Percentiles rank a stretch among this genome's conserved stretches.
These are phyloP conservation scores for Populus hybrid DNA, from an alignment of 441 rosid genomes.

Conservation along the genomic window DNA sequence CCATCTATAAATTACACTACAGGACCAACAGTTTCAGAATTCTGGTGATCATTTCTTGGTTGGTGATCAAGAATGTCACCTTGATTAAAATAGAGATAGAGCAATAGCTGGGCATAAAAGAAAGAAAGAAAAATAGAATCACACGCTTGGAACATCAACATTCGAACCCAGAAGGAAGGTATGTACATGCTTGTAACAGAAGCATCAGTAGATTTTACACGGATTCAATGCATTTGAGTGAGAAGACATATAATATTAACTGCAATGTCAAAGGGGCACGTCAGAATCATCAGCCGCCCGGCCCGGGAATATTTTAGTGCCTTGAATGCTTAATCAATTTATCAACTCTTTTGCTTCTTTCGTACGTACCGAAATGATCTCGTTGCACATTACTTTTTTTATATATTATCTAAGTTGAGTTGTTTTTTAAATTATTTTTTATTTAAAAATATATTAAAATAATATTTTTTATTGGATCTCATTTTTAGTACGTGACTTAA, in stretches of 20 bases:
- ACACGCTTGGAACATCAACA: constrained; percentile 2
- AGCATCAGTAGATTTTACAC: constrained; percentile 14
- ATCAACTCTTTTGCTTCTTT: constrained; percentile 2
- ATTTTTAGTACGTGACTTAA: no score
- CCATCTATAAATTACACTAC: no score
- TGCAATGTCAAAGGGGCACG: neutral
- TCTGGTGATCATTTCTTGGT: neutral
- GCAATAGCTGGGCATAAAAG: neutral
- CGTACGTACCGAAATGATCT: neutral
- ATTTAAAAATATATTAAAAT: no score
- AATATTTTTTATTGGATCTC: no score
- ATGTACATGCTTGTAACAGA: constrained; percentile 9
- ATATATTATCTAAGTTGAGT: no score
- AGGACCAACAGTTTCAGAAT: neutral
- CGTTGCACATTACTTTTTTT: no score
- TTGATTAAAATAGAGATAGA: neutral
- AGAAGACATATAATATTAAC: constrained; percentile 8
- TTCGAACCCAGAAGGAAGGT: constrained; percentile 16
- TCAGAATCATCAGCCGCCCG: constrained; percentile 13
- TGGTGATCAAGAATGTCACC: constrained; percentile 5
- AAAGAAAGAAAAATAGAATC: neutral
- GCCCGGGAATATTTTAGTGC: constrained; percentile 16
- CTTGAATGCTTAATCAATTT: neutral
- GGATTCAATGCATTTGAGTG: constrained; percentile 27
- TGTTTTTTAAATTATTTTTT: no score